Conservation (phyloP, 2,329 filamentous ascomycete genomes). For the Trichoderma sp. region DNA sequence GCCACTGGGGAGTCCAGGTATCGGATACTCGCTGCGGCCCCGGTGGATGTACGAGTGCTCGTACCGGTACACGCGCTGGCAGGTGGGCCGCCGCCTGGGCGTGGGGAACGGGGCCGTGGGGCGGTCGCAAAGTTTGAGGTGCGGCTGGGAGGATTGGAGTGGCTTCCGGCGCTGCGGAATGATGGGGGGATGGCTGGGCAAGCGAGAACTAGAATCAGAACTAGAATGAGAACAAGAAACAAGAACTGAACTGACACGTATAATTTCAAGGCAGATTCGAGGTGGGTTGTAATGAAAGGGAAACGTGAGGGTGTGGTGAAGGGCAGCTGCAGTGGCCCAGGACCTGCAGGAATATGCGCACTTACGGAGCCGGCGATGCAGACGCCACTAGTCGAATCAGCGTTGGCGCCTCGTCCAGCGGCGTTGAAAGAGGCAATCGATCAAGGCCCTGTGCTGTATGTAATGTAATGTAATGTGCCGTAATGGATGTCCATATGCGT, state of each 20-base stretch:
- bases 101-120: slow-evolving; percentile 11
- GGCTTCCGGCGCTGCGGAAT: slow-evolving; percentile 1
- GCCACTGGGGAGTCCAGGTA: neutral
- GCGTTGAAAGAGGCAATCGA: slow-evolving; percentile 9
- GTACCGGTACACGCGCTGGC: neutral
- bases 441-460: neutral
- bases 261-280: neutral
- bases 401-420: neutral
- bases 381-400: slow-evolving; percentile 10
- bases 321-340: neutral
- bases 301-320: neutral
- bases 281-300: neutral
- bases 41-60: neutral
- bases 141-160: neutral
- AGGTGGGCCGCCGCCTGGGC: neutral
- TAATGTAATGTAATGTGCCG: neutral
- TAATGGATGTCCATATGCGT: neutral
- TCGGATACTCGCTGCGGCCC: neutral
- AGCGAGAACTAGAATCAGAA: neutral
- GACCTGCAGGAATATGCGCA: slow-evolving; percentile 13
- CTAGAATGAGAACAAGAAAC: too few species aligned
- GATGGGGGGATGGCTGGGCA: neutral
- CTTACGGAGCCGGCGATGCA: slow-evolving; percentile 3
- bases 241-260: too few species aligned
- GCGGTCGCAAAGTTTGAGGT: slow-evolving; percentile 3